phyloP scores from a whole-genome alignment of 2,329 filamentous ascomycete species.

The Microsporum canis region DNA sequence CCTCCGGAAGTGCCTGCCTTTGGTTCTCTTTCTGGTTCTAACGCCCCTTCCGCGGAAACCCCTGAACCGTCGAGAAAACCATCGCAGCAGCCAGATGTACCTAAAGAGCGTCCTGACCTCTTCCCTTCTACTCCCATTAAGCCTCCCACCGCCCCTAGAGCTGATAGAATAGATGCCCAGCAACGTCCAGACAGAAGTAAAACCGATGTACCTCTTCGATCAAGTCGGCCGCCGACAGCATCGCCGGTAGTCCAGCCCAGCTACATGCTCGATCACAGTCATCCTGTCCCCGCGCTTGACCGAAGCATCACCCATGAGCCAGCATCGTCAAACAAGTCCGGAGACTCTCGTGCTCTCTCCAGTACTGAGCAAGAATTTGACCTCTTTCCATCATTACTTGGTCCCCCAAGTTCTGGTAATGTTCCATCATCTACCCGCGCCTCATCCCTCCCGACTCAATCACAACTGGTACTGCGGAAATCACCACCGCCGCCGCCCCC shows the following conservation, averaged over 20 bases:
- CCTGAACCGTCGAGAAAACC: background rate
- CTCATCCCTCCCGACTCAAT: background rate
- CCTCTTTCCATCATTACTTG: background rate
- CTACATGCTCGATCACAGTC: conserved; percentile 17
- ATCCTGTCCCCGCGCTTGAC: background rate
- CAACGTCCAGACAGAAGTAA: conserved; percentile 21
- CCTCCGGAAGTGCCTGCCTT: conserved; percentile 35
- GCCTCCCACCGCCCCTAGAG: conserved; percentile 36
- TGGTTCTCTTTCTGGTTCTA: conserved; percentile 19
- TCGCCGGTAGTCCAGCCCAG: conserved; percentile 15
- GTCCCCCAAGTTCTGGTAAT: background rate
- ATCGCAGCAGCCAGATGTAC: background rate
- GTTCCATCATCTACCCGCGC: background rate
- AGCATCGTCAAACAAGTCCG: background rate
- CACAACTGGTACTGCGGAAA: background rate
- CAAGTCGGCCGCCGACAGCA: conserved; percentile 15
- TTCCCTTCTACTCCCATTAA: conserved; percentile 14
- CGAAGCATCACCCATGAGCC: background rate
- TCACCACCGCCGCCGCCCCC: conserved; percentile 16
- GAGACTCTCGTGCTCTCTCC: background rate
- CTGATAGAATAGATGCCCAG: conserved; percentile 25
- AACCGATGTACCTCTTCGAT: conserved; percentile 20
- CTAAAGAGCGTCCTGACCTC: background rate
- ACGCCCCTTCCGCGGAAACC: background rate
- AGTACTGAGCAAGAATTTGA: background rate